Evolutionary conservation across 352 stramenopile genomes (phyloP).

Genomic region (Globisporangium nodosum): DNA sequence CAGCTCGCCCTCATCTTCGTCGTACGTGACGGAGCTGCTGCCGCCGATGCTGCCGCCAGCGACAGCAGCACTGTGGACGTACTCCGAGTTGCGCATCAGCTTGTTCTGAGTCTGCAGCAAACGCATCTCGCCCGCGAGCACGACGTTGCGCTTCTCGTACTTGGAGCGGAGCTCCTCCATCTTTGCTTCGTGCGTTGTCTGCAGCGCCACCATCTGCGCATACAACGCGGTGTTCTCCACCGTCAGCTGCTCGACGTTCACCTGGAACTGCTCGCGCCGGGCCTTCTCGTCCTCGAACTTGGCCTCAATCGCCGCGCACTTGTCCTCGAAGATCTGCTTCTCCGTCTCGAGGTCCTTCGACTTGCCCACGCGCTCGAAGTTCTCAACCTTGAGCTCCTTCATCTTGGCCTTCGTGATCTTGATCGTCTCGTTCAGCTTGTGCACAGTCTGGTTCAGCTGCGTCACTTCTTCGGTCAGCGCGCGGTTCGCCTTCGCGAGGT

Average conservation of each 20-base stretch:
- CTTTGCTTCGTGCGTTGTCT: conserved; percentile 77
- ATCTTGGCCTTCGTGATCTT: conserved; percentile 52
- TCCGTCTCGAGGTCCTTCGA: conserved; percentile 66
- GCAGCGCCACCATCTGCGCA: conserved; percentile 80
- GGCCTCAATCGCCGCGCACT: conserved; percentile 47
- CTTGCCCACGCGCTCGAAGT: conserved; percentile 43
- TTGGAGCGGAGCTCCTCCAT: conserved; percentile 67
- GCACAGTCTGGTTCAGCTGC: conserved; percentile 51
- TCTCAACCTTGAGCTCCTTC: conserved; percentile 44
- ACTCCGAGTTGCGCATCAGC: conserved; percentile 53
- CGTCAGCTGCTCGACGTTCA: conserved; percentile 81
- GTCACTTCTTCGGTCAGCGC: conserved; percentile 65
- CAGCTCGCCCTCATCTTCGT: conserved; percentile 39
- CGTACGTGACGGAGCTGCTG: conserved; percentile 13
- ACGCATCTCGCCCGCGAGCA: conserved; percentile 69
- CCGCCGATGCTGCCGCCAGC: not conserved
- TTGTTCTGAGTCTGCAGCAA: conserved; percentile 69
- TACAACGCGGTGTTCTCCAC: conserved; percentile 85
- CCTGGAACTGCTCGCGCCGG: conserved; percentile 79
- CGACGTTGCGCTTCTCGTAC: conserved; percentile 71
- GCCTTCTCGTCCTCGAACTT: conserved; percentile 81
- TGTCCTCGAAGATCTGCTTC: conserved; percentile 72
- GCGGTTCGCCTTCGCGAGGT: conserved; percentile 77
- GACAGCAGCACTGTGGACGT: conserved; percentile 1
- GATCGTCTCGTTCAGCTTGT: conserved; percentile 62